Evolutionary conservation across 2,329 filamentous ascomycete genomes (phyloP), one percentile per base, ranked within the genome.

Genomic region (Trichoderma sp.): DNA sequence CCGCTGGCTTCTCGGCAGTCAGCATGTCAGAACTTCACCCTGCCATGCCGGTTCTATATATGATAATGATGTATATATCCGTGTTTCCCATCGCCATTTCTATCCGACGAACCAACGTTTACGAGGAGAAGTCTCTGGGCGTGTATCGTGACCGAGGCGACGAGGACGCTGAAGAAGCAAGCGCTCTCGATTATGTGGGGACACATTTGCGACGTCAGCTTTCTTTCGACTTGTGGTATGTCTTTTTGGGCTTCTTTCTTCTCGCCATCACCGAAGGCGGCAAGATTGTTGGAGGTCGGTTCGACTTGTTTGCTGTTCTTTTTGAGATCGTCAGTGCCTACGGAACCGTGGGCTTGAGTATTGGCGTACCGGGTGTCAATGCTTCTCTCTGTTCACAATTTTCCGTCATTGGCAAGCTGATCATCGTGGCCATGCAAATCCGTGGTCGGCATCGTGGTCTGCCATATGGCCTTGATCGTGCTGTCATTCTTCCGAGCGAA

Each of bases 61-160:
- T 98, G 84, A 92, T 98, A 84, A 98, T 98, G 97, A 98, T 98
- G 97, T 98, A 98, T 84, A 98, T 98, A 77, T 98, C 95, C 75
- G 94, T 98, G 76, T 97, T 98, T 80, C 96, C 96, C 6, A 97
- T 98, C 79, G 96, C 97, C 82, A 98, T 98, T 80, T 97, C 94
- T 7, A 93, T 98, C 80, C 95, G 96, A 71, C 89, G 94, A 78
- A 98, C 96, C 75, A 98, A 98, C 82, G 96, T 98, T 3, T 98
- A 98, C 86, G 96, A 98, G 84, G 96, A 98, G 82, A 94, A 93
- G 78, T 94, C 92, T 0, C 89, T 97, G 0, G 94, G 94, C 6
- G 91, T 97, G 35, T 95, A 93, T 81, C 86, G 86, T 67, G 85
- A 85, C 24, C 81, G 86, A 1, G 82, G 86, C 3, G 85, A 87